phyloP scores from a whole-genome alignment of 768 basidiomycete species.

The Tylopilus sp. region DNA sequence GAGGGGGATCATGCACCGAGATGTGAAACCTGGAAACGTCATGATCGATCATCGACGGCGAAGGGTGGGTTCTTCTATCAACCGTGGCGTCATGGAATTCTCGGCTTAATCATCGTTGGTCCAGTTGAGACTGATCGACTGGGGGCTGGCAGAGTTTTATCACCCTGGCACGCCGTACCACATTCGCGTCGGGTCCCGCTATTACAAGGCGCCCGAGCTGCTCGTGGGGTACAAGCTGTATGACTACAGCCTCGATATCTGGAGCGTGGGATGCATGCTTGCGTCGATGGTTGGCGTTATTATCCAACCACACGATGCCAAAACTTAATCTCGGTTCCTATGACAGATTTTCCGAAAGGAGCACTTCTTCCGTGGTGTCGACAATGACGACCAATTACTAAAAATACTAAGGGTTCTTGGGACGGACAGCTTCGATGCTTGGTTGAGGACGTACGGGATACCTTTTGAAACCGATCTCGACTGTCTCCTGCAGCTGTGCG shows the following conservation, averaged over 20 bases:
- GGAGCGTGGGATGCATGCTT: slow-evolving; percentile 74
- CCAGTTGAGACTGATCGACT: slow-evolving; percentile 62
- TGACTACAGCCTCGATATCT: slow-evolving; percentile 70
- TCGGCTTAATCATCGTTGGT: neutral
- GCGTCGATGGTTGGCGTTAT: slow-evolving; percentile 56
- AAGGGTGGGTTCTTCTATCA: slow-evolving; percentile 39
- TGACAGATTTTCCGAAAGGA: slow-evolving; percentile 67
- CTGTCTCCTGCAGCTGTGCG: slow-evolving; percentile 48
- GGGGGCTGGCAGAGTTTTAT: slow-evolving; percentile 78
- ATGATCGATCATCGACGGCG: slow-evolving; percentile 68
- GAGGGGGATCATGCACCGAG: slow-evolving; percentile 69
- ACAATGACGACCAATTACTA: slow-evolving; percentile 71
- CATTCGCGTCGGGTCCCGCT: slow-evolving; percentile 66
- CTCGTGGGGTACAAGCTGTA: slow-evolving; percentile 70
- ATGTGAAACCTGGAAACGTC: slow-evolving; percentile 67
- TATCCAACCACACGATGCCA: neutral
- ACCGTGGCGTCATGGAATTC: neutral
- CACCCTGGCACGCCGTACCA: slow-evolving; percentile 68
- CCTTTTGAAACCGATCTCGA: slow-evolving; percentile 64
- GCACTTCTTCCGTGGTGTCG: slow-evolving; percentile 71
- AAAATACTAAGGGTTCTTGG: slow-evolving; percentile 68
- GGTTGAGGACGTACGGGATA: slow-evolving; percentile 59
- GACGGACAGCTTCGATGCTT: slow-evolving; percentile 61
- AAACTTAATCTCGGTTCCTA: neutral
- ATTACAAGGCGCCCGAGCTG: slow-evolving; percentile 73